A percentile compares a stretch with the other conserved stretches of the same genome.
phyloP scores from a whole-genome alignment of 306 rosid genomes.

The Begonia masoniana region DNA sequence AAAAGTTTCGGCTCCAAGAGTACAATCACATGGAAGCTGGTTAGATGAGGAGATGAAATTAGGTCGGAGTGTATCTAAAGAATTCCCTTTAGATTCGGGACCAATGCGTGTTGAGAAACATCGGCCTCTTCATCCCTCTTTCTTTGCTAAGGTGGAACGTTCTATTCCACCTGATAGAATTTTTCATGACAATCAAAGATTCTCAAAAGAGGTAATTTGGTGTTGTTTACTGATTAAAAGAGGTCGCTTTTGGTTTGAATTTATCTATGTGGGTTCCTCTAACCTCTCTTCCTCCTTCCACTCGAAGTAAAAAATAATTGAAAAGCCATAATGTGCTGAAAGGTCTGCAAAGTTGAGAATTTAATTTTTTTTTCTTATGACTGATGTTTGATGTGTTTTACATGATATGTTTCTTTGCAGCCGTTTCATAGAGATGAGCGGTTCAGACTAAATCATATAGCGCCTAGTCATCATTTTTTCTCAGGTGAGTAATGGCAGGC shows the following conservation, averaged over 20 bases:
- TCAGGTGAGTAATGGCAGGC: conserved; percentile 44
- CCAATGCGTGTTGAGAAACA: conserved; percentile 61
- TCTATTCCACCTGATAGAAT: conserved; percentile 58
- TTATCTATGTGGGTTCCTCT: conserved; percentile 9
- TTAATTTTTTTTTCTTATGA: conserved; percentile 2
- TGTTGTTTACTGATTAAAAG: not conserved
- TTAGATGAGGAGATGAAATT: conserved; percentile 76
- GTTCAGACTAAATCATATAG: conserved; percentile 45
- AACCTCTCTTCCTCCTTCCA: not conserved
- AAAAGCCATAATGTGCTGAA: not conserved
- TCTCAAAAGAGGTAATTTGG: conserved; percentile 61
- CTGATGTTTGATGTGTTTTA: conserved; percentile 6
- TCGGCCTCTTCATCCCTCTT: conserved; percentile 53
- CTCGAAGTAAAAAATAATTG: not conserved
- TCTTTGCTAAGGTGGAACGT: conserved; percentile 63
- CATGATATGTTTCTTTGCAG: conserved; percentile 32
- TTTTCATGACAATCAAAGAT: conserved; percentile 62
- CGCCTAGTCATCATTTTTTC: conserved; percentile 46
- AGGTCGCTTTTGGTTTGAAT: conserved; percentile 9
- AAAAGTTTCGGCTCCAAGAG: conserved; percentile 49
- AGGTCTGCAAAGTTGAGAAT: not conserved
- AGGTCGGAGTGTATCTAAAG: conserved; percentile 45
- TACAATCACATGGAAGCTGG: conserved; percentile 61
- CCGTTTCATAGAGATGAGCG: conserved; percentile 82
- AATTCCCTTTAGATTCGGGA: conserved; percentile 61